Evolutionary conservation across 2,329 filamentous ascomycete genomes (phyloP), one percentile per base, ranked within the genome.

Genomic region (Aspergillus transmontanensis): DNA sequence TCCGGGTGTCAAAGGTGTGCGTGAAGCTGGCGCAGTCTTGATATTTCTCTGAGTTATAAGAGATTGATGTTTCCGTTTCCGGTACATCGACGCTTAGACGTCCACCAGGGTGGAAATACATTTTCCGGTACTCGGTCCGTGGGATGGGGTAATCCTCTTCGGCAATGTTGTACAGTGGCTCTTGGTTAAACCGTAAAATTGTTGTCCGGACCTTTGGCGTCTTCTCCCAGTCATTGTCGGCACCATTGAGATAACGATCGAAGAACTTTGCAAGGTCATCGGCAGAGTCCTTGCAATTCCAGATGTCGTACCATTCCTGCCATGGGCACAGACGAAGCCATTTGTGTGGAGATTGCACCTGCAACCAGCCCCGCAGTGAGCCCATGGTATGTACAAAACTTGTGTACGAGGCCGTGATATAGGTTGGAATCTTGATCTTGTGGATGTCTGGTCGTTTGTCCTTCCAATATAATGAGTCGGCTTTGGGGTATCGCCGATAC

Each of bases 261-360:
- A 65, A 65, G 30, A 65, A 65, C 2, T 36, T 56, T 0, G 57
- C 32, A 7, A 65, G 45, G 6, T 65, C 64, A 16, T 32, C 21
- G 16, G 48, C 57, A 1, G 60, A 59, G 2, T 64, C 57, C 3
- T 39, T 53, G 39, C 62, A 63, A 19, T 62, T 62, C 64, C 64
- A 65, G 9, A 65, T 58, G 51, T 65, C 64, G 30, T 57, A 65
- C 64, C 64, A 65, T 32, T 65, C 64, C 51, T 65, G 64, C 48
- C 62, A 65, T 19, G 64, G 61, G 28, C 62, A 62, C 32, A 62
- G 60, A 2, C 64, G 61, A 43, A 65, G 61, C 61, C 64, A 65
- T 21, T 65, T 64, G 14, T 64, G 23, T 7, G 51, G 21, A 1
- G 61, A 57, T 23, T 58, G 16, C 46, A 41, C 39, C 53, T 66